Evolutionary conservation across 2,329 filamentous ascomycete genomes (phyloP), one percentile per base, ranked within the genome.

Genomic region (Cytospora paraplurivora): DNA sequence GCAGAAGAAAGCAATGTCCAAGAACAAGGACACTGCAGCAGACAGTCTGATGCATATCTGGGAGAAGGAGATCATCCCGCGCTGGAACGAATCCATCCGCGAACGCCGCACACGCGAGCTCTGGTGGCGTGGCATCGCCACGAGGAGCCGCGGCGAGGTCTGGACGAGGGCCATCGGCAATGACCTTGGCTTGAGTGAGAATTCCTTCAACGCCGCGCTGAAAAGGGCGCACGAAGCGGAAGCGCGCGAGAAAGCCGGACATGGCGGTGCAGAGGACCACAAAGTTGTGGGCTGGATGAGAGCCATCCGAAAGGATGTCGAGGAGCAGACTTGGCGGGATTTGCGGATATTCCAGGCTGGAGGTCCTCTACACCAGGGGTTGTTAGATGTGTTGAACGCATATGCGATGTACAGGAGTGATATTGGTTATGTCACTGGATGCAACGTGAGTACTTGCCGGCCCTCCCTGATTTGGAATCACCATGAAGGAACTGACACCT

Each of bases 391-490:
- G 11, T 80, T 94, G 65, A 87, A 87, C 70, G 92, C 91, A 7
- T 94, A 94, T 75, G 82, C 88, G 61, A 90, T 92, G 85, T 95
- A 95, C 75, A 84, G 91, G 66, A 89, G 87, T 68, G 91, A 95
- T 72, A 89, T 94, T 70, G 90, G 91, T 67, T 93, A 92, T 71
- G 83, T 91, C 63, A 82, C 83, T 66, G 90, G 90, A 60, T 90
- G 88, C 68, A 90, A 92, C 72, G 88, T 91, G 75, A 81, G 88
- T 81, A 34, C n/a, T 21, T 47, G n/a, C 44, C 7, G 17, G 35
- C 34, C 60, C 13, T n/a, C 57, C 51, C 21, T 17, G 52, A 49
- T 10, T 52, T 3, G 1, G 10, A 19, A 21, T 2, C 21, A 17
- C 11, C 8, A 17, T 10, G 7, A 4, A 21, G 5, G 44, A 47